Evolutionary conservation across 1,139 yeast genomes (phyloP).

Genomic region (Candida sp.): DNA sequence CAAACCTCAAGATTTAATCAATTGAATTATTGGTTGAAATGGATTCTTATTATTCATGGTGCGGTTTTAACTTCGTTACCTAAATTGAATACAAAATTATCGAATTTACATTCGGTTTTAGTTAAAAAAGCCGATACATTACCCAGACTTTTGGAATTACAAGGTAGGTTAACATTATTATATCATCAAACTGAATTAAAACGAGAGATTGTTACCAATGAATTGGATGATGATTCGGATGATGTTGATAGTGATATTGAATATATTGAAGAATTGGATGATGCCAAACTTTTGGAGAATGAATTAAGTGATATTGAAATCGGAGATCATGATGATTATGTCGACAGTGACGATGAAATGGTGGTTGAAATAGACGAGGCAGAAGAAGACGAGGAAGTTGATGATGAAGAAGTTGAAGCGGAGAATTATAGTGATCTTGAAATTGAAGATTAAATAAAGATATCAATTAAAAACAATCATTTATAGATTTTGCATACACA

Average conservation of each 20-base stretch:
- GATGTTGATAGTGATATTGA: conserved; percentile 33
- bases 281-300: conserved; percentile 26
- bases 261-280: conserved; percentile 40
- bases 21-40: conserved; percentile 85
- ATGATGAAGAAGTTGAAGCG: conserved; percentile 26
- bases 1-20: conserved; percentile 63
- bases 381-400: conserved; percentile 26
- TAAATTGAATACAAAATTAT: conserved; percentile 61
- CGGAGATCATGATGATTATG: conserved; percentile 16
- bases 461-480: not conserved
- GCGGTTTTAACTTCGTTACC: conserved; percentile 70
- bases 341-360: conserved; percentile 18
- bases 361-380: conserved; percentile 16
- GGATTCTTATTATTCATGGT: conserved; percentile 91
- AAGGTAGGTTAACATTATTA: conserved; percentile 74
- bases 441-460: conserved; percentile 12
- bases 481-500: not conserved
- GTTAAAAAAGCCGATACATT: conserved; percentile 71
- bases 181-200: conserved; percentile 70
- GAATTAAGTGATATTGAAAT: conserved; percentile 16
- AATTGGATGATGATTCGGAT: conserved; percentile 19
- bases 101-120: conserved; percentile 76
- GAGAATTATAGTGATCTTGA: conserved; percentile 29
- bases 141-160: conserved; percentile 77
- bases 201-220: conserved; percentile 41